These are phyloP conservation scores for Alternaria brassicicola DNA, from an alignment of 2,329 filamentous ascomycete species.

Conservation along the genomic window DNA sequence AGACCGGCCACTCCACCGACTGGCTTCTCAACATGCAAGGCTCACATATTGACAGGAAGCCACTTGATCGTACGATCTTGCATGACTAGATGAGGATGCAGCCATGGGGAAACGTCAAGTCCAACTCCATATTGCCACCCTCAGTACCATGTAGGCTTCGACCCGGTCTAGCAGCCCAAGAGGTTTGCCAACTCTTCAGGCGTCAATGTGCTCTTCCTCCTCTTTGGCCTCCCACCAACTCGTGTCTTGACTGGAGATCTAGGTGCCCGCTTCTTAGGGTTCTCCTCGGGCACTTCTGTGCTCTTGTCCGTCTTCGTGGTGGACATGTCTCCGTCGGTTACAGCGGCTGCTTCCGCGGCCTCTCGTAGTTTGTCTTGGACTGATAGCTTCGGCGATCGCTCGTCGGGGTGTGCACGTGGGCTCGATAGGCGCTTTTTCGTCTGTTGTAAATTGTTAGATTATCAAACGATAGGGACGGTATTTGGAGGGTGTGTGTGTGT, in stretches of 20 bases:
- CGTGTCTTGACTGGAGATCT: slow-evolving; percentile 52
- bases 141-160: slow-evolving; percentile 4
- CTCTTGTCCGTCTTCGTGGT: slow-evolving; percentile 18
- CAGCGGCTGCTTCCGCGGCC: slow-evolving; percentile 52
- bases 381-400: slow-evolving; percentile 50
- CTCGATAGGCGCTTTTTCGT: slow-evolving; percentile 48
- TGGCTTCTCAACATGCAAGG: slow-evolving; percentile 11
- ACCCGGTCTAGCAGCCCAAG: slow-evolving; percentile 34
- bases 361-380: slow-evolving; percentile 56
- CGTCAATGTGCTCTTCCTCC: slow-evolving; percentile 75
- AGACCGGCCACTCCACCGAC: slow-evolving; percentile 10
- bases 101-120: slow-evolving; percentile 12
- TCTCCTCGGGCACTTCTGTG: slow-evolving; percentile 29
- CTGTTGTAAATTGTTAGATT: slow-evolving; percentile 41
- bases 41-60: slow-evolving; percentile 4
- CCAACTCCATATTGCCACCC: slow-evolving; percentile 5
- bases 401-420: slow-evolving; percentile 46
- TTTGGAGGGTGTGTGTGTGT: slow-evolving; percentile 13
- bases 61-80: slow-evolving; percentile 11
- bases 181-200: slow-evolving; percentile 71
- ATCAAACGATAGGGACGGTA: slow-evolving; percentile 6
- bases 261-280: slow-evolving; percentile 30
- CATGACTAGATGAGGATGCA: slow-evolving; percentile 15
- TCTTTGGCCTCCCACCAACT: slow-evolving; percentile 63
- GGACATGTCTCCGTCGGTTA: slow-evolving; percentile 11